Base-by-base conservation (phyloP, 495 filamentous ascomycete species). In the Neurospora sp. region DNA sequence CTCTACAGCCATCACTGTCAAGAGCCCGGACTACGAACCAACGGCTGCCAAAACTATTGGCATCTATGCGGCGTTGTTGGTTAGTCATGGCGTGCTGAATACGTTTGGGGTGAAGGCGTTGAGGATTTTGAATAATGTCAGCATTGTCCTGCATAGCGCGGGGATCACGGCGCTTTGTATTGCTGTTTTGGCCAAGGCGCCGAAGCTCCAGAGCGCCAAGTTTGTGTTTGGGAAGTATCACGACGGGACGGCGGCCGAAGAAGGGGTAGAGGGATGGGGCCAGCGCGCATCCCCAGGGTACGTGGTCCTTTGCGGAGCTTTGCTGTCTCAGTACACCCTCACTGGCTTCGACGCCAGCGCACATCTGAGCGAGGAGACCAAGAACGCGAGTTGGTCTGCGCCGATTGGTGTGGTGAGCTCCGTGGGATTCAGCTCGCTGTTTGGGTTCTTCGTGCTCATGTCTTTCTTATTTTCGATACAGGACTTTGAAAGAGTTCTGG, bases 391-490 rank as follows among this genome's bases (percentile, higher is more conserved):
- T 38, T 89, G 88, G 87, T 84, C 81, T 22, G 88, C 89, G 0
- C 88, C 89, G 2, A 85, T 90, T 41, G 89, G 89, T 12, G 88
- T 91, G 0, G 80, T 91, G 9, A 86, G 84, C 41, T 88, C 86
- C 16, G 87, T 90, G 22, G 85, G 85, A 3, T 84, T 87, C 76
- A 88, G 85, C 10, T 82, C 88, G 10, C 61, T 91, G 39, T 90
- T 90, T 76, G 89, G 90, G 22, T 90, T 91, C 78, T 89, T 91
- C 75, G 87, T 90, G 22, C 73, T 91, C 31, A 79, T 89, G 59
- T 81, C 83, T 40, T 84, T 88, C 72, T 76, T 90, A 22, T 90
- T 90, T 77, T 88, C 85, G 18, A 87, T 89, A 69, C 88, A 89
- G 74, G 82, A 89, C 74, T 88, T 88, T 71, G 81, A 84, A 3